Base-by-base conservation (phyloP, 345 rosid species). In the Populus simonii region DNA sequence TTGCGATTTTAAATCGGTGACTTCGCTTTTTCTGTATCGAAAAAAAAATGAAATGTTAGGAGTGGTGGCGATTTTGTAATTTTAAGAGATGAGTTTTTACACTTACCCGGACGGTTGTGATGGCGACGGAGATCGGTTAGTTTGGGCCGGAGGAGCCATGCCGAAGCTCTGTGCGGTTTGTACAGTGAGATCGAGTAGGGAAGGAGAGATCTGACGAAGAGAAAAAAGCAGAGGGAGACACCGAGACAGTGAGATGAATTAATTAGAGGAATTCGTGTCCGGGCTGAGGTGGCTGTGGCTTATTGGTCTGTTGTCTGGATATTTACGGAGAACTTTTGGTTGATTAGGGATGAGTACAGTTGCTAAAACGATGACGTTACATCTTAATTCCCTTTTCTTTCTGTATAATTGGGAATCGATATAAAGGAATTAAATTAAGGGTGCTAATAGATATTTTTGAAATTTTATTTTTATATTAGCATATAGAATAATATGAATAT, bases 21-120 rank as follows among this genome's bases (percentile, higher is more conserved):
- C 99, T 80, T 96, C 99, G 70, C 99, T 86, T 91, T 96, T 96
- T 67, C 97, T 96, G 92, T 15, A 12, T 66, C 16, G 72, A 70
- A 77, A 36, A 23, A 67, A 67, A n/a, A 25, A 10, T 25, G 45
- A 43, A 27, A n/a, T 16, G 16, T 68, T 39, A 76, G 41, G 45
- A 10, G n/a, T 27, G 3, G 41, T 8, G 59, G n/a, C 3, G 33
- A 29, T 17, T 22, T 49, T 16, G 55, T 49, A 16, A 17, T 49
- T 49, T 49, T 0, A 49, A 49, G 55, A n/a, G 66, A n/a, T 4
- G 5, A 47, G 38, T 3, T 41, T 18, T 7, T 55, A 17, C 70
- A 84, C 55, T 87, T 87, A 96, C 99, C 98, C 98, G 69, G 99
- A 96, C 74, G 99, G 99, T 71, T 96, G 98, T 47, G 99, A 93